Conservation (phyloP, 2,329 filamentous ascomycete species). For the Trichoderma atroviride region DNA sequence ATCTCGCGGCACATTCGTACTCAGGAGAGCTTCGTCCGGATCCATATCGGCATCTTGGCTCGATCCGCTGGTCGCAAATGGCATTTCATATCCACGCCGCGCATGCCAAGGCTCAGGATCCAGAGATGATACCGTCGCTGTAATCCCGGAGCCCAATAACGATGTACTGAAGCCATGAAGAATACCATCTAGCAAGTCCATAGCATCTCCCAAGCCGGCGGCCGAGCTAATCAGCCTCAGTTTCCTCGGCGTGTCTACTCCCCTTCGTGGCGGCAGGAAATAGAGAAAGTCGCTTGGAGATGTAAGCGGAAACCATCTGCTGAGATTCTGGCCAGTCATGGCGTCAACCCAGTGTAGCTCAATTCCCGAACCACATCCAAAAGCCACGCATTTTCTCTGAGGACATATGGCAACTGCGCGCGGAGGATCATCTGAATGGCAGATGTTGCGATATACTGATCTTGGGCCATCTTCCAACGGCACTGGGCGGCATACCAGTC, state of each 20-base stretch:
- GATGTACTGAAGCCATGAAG: conserved; percentile 34
- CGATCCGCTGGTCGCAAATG: conserved; percentile 1
- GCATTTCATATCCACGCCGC: conserved; percentile 2
- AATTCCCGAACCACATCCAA: conserved; percentile 64
- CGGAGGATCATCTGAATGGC: conserved; percentile 63
- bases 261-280: conserved; percentile 60
- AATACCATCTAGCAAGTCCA: conserved; percentile 31
- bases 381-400: conserved; percentile 65
- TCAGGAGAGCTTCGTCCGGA: conserved; percentile 26
- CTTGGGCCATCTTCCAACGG: conserved; percentile 39
- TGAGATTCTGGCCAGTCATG: conserved; percentile 51
- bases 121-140: conserved; percentile 30
- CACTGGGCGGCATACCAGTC: conserved; percentile 32
- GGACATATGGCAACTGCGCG: conserved; percentile 67
- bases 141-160: conserved; percentile 30
- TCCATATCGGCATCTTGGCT: background rate
- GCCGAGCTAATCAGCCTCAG: conserved; percentile 65
- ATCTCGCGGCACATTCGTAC: conserved; percentile 28
- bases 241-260: conserved; percentile 55
- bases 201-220: conserved; percentile 40
- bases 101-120: conserved; percentile 27
- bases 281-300: conserved; percentile 59
- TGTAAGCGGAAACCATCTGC: conserved; percentile 58
- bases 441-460: conserved; percentile 51
- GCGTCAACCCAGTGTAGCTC: conserved; percentile 63